Evolutionary conservation across 306 rosid genomes (phyloP), one percentile per base, ranked within the genome.

Genomic region (Comarum palustre): DNA sequence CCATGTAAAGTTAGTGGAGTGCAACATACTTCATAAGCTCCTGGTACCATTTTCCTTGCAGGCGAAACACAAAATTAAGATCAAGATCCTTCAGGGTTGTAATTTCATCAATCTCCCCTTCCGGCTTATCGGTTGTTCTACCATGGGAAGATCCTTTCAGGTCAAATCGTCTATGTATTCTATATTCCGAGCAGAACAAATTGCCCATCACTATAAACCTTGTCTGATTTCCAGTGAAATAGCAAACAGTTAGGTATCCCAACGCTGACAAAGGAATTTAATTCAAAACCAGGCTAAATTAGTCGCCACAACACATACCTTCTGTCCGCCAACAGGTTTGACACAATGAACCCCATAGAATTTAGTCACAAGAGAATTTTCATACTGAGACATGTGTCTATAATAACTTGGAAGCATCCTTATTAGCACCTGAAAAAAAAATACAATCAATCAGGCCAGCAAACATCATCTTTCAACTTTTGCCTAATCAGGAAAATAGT

Each of bases 181-280:
- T 89, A 77, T 90, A 95, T 75, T 95, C 99, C 0, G 99, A 95
- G 86, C 96, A 95, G 89, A 95, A 95, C 76, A 95, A 86, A 73
- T 95, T 95, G 68, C 97, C 99, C 99, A 95, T 95, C 82, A 95
- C 97, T n/a, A 95, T 90, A 82, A 95, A 95, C 83, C 99, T 87
- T 1, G 90, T 92, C 99, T 95, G 88, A 17, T 68, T 74, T 80
- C 71, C 77, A 83, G 69, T 52, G 17, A 67, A 43, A 29, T 39
- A 9, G 78, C 52, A 66, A 79, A 19, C 39, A 32, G 73, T 17
- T 13, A 57, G 74, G 57, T 2, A 65, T 16, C 41, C 41, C 69
- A 61, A 12, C 9, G 24, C 27, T 41, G 20, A 55, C 25, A 6
- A 57, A 48, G 13, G 8, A 11, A 19, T 22, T 22, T 29, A 15